These are phyloP conservation scores for Pedinophyceae sp. DNA, from an alignment of 139 green algal species.

Conservation along the genomic window DNA sequence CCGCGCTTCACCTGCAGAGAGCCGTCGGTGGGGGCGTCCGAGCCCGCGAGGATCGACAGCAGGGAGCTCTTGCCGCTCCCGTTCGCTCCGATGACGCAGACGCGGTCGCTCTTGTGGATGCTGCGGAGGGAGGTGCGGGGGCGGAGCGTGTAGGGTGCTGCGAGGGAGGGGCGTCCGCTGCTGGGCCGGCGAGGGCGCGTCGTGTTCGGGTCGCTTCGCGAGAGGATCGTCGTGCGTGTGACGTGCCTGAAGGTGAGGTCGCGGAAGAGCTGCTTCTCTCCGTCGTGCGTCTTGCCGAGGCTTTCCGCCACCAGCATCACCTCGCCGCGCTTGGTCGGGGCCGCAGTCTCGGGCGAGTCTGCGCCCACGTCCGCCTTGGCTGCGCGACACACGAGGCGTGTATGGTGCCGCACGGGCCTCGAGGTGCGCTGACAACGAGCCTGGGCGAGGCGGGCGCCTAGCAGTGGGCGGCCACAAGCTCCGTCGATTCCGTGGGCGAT, in stretches of 20 bases:
- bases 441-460: too few species aligned
- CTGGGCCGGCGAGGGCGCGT: neutral
- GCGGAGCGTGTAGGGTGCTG: neutral
- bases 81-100: conserved; percentile 48
- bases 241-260: conserved; percentile 37
- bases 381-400: too few species aligned
- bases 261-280: conserved; percentile 42
- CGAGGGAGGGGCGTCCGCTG: neutral
- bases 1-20: conserved; percentile 5
- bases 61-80: conserved; percentile 51
- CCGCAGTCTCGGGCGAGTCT: too few species aligned
- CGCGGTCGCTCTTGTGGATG: conserved; percentile 36
- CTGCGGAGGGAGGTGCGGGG: too few species aligned
- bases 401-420: too few species aligned
- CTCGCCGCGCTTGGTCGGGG: too few species aligned
- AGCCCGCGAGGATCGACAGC: conserved; percentile 38
- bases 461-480: too few species aligned
- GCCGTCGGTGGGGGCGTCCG: conserved; percentile 22
- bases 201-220: neutral
- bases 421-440: too few species aligned
- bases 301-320: conserved; percentile 31
- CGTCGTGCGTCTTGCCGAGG: conserved; percentile 44
- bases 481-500: too few species aligned
- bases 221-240: too few species aligned
- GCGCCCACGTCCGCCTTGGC: too few species aligned